phyloP scores from a whole-genome alignment of 805 yeast species.

The Candida rishiriensis region DNA sequence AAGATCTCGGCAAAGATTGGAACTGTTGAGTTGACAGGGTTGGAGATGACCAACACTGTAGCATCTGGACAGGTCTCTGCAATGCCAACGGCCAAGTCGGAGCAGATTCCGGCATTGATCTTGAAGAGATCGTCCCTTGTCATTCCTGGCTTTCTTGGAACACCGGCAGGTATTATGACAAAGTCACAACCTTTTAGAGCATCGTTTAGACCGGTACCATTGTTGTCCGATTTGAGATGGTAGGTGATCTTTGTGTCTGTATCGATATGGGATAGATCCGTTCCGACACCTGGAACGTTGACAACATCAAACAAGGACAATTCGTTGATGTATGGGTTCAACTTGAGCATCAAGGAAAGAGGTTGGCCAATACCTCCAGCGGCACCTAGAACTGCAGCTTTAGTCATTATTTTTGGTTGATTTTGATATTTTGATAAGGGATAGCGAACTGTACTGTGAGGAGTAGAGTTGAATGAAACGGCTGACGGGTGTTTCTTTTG shows the following conservation, averaged over 20 bases:
- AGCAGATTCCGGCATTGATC: slow-evolving; percentile 59
- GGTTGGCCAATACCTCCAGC: slow-evolving; percentile 74
- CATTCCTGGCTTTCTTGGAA: slow-evolving; percentile 99
- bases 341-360: slow-evolving; percentile 45
- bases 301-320: slow-evolving; percentile 51
- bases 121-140: slow-evolving; percentile 95
- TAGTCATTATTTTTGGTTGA: slow-evolving; percentile 7
- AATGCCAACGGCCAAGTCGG: slow-evolving; percentile 67
- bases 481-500: too few species aligned
- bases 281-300: slow-evolving; percentile 52
- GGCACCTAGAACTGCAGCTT: slow-evolving; percentile 77
- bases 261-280: slow-evolving; percentile 50
- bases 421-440: too few species aligned
- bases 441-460: too few species aligned
- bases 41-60: slow-evolving; percentile 76
- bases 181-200: slow-evolving; percentile 40
- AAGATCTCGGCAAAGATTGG: slow-evolving; percentile 83
- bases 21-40: slow-evolving; percentile 92
- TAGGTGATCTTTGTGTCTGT: slow-evolving; percentile 42
- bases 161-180: slow-evolving; percentile 65
- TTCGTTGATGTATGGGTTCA: slow-evolving; percentile 40
- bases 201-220: slow-evolving; percentile 30
- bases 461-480: too few species aligned
- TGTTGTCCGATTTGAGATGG: slow-evolving; percentile 36
- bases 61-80: slow-evolving; percentile 72